phyloP scores from a whole-genome alignment of 306 rosid genomes.

The Adenanthera pavonina region DNA sequence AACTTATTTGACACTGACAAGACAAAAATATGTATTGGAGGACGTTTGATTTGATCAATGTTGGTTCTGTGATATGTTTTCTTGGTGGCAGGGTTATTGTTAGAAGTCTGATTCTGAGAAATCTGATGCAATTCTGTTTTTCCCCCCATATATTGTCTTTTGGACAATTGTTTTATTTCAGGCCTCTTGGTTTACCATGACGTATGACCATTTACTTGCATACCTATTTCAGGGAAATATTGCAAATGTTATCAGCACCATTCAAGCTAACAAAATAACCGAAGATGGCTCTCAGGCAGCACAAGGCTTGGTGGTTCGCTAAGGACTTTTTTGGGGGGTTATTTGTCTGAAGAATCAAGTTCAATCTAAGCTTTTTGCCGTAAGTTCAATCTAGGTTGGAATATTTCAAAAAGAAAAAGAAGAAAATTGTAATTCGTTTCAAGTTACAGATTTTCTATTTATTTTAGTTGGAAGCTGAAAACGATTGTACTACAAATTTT shows the following conservation, averaged over 20 bases:
- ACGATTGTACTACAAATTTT: slow-evolving; percentile 33
- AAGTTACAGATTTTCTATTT: slow-evolving; percentile 22
- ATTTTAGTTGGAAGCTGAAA: slow-evolving; percentile 27
- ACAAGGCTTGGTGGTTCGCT: slow-evolving; percentile 78
- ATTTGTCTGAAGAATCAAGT: slow-evolving; percentile 34
- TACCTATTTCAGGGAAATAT: slow-evolving; percentile 67
- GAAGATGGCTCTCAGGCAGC: slow-evolving; percentile 78
- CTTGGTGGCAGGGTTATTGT: neutral
- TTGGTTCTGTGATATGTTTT: neutral
- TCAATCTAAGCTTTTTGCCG: neutral
- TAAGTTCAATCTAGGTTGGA: slow-evolving; percentile 26
- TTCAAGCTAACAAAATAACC: slow-evolving; percentile 70
- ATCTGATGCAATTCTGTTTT: neutral
- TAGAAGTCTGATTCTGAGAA: neutral
- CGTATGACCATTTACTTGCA: neutral
- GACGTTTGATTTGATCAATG: neutral
- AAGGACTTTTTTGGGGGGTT: slow-evolving; percentile 28
- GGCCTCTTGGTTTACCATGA: neutral
- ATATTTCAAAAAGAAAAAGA: neutral
- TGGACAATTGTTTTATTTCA: neutral
- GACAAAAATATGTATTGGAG: neutral
- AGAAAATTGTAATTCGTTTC: slow-evolving; percentile 9
- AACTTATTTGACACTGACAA: neutral
- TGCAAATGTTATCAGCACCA: slow-evolving; percentile 72
- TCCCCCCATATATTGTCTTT: neutral